Evolutionary conservation across 106 monocot species (phyloP), one percentile per base, ranked within the genome.

Genomic region (Vanilla planifolia): DNA sequence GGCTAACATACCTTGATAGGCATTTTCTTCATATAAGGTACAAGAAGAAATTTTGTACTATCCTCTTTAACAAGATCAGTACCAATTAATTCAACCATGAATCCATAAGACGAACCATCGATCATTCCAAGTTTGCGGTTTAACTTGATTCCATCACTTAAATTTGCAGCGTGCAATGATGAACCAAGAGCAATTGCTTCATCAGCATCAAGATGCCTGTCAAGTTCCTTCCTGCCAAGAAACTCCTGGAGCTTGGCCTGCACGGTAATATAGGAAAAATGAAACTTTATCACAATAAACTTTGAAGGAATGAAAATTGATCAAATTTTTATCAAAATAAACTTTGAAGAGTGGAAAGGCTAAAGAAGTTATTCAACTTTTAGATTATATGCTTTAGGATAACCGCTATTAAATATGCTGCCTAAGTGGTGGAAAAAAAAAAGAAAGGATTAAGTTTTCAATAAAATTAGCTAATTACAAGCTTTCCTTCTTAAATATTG

Each of bases 141-240:
- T 52, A 99, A 61, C 68, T 99, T 99, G 43, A 99, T 99, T 60
- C 98, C 98, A 76, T 99, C 98, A 73, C 92, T 99, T 59, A 99
- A 64, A 71, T 99, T 99, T 61, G 98, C 98, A 82, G 98, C 98
- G 78, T 82, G 85, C 36, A 99, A 68, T 65, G 98, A 79, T 47
- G 88, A 73, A 48, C 98, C 98, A 71, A 99, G 98, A 62, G 77
- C 98, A 37, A 92, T 88, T 75, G 92, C 98, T 85, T 99, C 98
- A 64, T 99, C 98, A 65, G 98, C 98, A 80, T 99, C 98, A 60
- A 99, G 79, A 71, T 99, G 98, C 67, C 71, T 92, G 75, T 80
- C 92, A 33, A 99, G 72, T 52, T 82, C 77, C 36, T 77, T 85
- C 60, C 77, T 82, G 26, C 88, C 79, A 55, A 99, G 77, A 82